A percentile compares a stretch with the other conserved stretches of the same genome.
Evolutionary conservation across 1,284 basidiomycete genomes (phyloP).

Genomic region (Trichosporon ovoides): DNA sequence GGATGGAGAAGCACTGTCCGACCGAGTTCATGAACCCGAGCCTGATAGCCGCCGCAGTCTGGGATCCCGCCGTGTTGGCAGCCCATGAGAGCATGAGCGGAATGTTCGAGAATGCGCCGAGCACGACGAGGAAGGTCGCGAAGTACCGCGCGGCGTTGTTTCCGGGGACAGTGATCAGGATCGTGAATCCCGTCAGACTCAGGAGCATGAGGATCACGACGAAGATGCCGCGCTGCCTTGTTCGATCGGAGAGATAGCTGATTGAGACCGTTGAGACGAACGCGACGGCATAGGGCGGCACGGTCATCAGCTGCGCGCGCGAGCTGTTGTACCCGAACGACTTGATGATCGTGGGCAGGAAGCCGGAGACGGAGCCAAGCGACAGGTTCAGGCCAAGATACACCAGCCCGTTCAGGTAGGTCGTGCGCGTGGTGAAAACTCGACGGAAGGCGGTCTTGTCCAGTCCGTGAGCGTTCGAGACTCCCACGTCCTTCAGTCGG

Average conservation of each 20-base stretch:
- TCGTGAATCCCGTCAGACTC: constrained; percentile 37
- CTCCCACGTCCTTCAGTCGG: constrained; percentile 8
- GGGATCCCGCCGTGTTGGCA: constrained; percentile 20
- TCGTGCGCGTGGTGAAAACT: constrained; percentile 9
- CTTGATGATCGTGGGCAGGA: constrained; percentile 72
- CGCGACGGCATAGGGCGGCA: constrained; percentile 73
- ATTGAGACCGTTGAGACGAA: constrained; percentile 14
- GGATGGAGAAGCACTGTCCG: constrained; percentile 27
- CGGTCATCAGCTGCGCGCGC: constrained; percentile 59
- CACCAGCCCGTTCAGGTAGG: constrained; percentile 27
- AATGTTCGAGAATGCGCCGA: constrained; percentile 31
- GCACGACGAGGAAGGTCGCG: constrained; percentile 37
- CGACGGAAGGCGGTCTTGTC: constrained; percentile 7
- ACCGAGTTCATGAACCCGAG: constrained; percentile 44
- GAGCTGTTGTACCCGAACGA: constrained; percentile 53
- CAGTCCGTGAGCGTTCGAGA: constrained; percentile 8
- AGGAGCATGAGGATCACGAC: constrained; percentile 38
- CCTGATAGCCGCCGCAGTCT: constrained; percentile 17
- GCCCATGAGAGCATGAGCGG: constrained; percentile 26
- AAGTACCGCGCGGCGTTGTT: constrained; percentile 35
- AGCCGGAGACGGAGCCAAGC: constrained; percentile 61
- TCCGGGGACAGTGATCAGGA: constrained; percentile 31
- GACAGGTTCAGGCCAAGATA: constrained; percentile 8
- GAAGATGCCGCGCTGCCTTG: constrained; percentile 17
- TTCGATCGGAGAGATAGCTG: constrained; percentile 18